These are phyloP conservation scores for Nothomitra cinnamomea DNA, from an alignment of 2,329 filamentous ascomycete species.

Conservation along the genomic window DNA sequence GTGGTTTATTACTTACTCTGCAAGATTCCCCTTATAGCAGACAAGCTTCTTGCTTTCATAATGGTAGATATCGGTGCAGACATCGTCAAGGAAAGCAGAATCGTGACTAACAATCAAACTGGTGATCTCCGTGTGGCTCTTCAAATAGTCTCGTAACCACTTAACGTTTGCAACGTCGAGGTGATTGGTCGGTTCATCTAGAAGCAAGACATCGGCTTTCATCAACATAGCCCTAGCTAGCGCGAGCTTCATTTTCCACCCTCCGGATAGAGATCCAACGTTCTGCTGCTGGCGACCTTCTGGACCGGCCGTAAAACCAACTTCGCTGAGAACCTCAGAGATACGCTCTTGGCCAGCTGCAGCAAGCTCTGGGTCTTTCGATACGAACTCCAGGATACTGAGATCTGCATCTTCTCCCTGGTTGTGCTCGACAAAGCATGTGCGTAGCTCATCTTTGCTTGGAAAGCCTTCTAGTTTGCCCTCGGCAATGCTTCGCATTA, in stretches of 20 bases:
- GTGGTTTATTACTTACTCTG: conserved; percentile 20
- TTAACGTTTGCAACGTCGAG: conserved; percentile 90
- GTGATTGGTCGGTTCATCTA: conserved; percentile 98
- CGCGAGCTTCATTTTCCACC: conserved; percentile 99
- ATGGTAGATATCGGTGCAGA: conserved; percentile 98
- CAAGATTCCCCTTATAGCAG: conserved; percentile 68
- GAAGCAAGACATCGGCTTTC: conserved; percentile 84
- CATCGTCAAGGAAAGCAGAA: conserved; percentile 89
- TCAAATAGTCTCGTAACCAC: conserved; percentile 91
- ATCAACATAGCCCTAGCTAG: conserved; percentile 92
- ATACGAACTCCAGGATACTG: conserved; percentile 83
- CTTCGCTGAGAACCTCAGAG: conserved; percentile 66
- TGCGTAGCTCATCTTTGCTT: conserved; percentile 75
- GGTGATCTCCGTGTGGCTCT: conserved; percentile 89
- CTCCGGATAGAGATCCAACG: conserved; percentile 88
- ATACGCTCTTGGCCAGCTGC: conserved; percentile 68
- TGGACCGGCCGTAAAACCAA: conserved; percentile 82
- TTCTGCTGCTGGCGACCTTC: conserved; percentile 77
- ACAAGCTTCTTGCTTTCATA: conserved; percentile 96
- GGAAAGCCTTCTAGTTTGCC: conserved; percentile 97
- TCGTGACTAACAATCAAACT: conserved; percentile 98
- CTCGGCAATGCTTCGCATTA: conserved; percentile 91
- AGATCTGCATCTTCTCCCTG: conserved; percentile 95
- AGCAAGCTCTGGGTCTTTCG: conserved; percentile 74
- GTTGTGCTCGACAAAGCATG: conserved; percentile 98